Conservation (phyloP, 805 yeast species). For the Nakazawaea anatomiae region DNA sequence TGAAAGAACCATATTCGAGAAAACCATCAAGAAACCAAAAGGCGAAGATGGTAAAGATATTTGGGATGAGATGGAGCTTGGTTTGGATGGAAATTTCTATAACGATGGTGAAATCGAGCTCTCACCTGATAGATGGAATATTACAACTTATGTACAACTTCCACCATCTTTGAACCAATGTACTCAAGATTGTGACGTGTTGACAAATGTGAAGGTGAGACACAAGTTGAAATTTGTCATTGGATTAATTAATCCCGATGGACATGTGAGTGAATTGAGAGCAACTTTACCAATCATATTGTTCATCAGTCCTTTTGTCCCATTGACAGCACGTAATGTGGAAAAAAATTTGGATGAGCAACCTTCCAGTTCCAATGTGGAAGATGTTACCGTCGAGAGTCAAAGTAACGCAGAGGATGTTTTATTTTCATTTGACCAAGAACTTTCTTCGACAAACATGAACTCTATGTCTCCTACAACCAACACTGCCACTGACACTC, state of each 20-base stretch:
- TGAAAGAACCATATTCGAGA: constrained; percentile 54
- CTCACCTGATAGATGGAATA: constrained; percentile 69
- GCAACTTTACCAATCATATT: constrained; percentile 42
- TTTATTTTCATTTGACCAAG: constrained; percentile 32
- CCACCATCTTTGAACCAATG: constrained; percentile 72
- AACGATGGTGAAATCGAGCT: constrained; percentile 22
- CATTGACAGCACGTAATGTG: constrained; percentile 46
- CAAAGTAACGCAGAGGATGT: constrained; percentile 29
- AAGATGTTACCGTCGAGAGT: constrained; percentile 11
- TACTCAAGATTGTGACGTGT: constrained; percentile 82
- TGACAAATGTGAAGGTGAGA: constrained; percentile 54
- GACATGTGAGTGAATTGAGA: constrained; percentile 45
- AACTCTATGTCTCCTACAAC: neutral
- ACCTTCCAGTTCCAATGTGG: constrained; percentile 4
- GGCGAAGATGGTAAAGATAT: constrained; percentile 36
- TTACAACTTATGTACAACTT: constrained; percentile 50
- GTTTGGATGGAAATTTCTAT: constrained; percentile 32
- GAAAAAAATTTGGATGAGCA: constrained; percentile 16
- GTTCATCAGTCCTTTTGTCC: constrained; percentile 63
- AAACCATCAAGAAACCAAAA: constrained; percentile 37
- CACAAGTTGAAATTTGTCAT: constrained; percentile 41
- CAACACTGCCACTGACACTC: constrained; percentile 23
- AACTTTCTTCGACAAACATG: constrained; percentile 15
- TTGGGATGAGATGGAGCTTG: constrained; percentile 28
- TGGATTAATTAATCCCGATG: constrained; percentile 40